Conservation (phyloP, 2,329 filamentous ascomycete genomes). For the Balansia obtecta region DNA sequence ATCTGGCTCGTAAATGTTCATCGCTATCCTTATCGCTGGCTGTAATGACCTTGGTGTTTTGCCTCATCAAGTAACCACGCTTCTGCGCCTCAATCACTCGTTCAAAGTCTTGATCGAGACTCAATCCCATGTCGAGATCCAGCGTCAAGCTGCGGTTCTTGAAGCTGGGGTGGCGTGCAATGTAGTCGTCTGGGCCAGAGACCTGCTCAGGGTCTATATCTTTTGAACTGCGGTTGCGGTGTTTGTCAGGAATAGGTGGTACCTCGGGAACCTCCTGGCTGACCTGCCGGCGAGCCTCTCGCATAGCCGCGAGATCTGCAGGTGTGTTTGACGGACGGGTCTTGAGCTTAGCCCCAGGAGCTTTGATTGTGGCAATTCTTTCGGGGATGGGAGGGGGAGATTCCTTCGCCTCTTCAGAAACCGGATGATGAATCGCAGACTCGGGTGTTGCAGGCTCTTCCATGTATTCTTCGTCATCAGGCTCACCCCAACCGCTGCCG, state of each 20-base stretch:
- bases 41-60: conserved; percentile 93
- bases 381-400: conserved; percentile 65
- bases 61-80: conserved; percentile 97
- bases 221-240: conserved; percentile 41
- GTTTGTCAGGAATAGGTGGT: conserved; percentile 48
- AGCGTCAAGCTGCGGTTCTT: conserved; percentile 75
- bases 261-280: conserved; percentile 57
- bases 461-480: conserved; percentile 37
- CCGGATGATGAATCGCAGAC: conserved; percentile 75
- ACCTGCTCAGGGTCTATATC: conserved; percentile 29
- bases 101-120: conserved; percentile 86
- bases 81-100: conserved; percentile 94
- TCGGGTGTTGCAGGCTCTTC: conserved; percentile 65
- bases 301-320: conserved; percentile 73
- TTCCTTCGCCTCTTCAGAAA: conserved; percentile 35
- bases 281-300: conserved; percentile 71
- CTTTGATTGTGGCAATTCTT: conserved; percentile 76
- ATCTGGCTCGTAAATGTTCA: conserved; percentile 41
- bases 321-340: conserved; percentile 80
- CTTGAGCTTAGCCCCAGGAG: conserved; percentile 75
- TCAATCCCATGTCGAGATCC: conserved; percentile 71
- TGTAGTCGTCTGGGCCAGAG: conserved; percentile 26
- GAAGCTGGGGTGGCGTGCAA: conserved; percentile 57
- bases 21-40: conserved; percentile 67
- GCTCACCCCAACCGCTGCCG: conserved; percentile 47